Evolutionary conservation across 768 basidiomycete genomes (phyloP).

Genomic region (Xerocomus spinulosus): DNA sequence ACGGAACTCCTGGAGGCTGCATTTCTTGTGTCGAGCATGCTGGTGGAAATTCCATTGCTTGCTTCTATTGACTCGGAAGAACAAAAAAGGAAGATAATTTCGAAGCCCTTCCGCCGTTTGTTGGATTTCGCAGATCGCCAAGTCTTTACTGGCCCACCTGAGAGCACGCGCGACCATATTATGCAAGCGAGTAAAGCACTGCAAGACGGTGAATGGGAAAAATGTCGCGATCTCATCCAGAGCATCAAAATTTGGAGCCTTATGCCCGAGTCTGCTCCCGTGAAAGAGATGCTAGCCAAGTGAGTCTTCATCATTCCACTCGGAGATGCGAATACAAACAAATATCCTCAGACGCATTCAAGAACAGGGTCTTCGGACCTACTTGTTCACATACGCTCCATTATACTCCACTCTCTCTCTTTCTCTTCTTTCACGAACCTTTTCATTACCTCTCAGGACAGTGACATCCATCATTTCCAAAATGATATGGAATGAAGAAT

Average conservation of each 20-base stretch:
- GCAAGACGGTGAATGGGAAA: slow-evolving; percentile 96
- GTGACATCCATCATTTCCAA: slow-evolving; percentile 86
- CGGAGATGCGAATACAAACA: not conserved
- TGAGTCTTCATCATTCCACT: slow-evolving; percentile 36
- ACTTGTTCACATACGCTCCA: slow-evolving; percentile 92
- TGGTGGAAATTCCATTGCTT: slow-evolving; percentile 92
- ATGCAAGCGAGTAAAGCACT: slow-evolving; percentile 98
- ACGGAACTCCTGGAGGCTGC: slow-evolving; percentile 96
- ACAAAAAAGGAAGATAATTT: slow-evolving; percentile 85
- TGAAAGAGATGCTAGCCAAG: slow-evolving; percentile 95
- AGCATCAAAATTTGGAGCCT: slow-evolving; percentile 98
- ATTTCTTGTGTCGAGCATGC: slow-evolving; percentile 97
- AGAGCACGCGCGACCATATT: slow-evolving; percentile 97
- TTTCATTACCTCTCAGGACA: slow-evolving; percentile 72
- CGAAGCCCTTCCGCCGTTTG: slow-evolving; percentile 93
- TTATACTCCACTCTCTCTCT: slow-evolving; percentile 91
- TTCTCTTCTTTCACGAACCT: slow-evolving; percentile 79
- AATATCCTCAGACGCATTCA: slow-evolving; percentile 77
- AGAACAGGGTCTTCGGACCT: slow-evolving; percentile 94
- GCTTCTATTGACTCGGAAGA: slow-evolving; percentile 95
- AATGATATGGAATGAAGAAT: slow-evolving; percentile 98
- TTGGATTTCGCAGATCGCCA: slow-evolving; percentile 97
- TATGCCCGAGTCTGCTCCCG: slow-evolving; percentile 81
- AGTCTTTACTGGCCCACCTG: slow-evolving; percentile 97
- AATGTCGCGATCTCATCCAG: slow-evolving; percentile 87